phyloP scores from a whole-genome alignment of 2,329 filamentous ascomycete genomes.

The Neodidymelliopsis sp. region DNA sequence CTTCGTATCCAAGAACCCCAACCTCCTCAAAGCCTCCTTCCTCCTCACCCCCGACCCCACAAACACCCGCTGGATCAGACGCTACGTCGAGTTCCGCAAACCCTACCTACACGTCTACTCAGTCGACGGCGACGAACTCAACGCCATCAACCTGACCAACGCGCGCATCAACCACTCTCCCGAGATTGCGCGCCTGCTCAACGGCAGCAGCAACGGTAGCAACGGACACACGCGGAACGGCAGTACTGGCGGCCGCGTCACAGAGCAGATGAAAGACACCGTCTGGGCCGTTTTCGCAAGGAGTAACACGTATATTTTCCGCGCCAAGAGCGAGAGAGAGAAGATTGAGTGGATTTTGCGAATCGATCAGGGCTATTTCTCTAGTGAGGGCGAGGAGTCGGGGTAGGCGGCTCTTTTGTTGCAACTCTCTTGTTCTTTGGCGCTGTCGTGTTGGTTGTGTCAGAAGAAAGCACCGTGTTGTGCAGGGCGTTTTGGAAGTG shows the following conservation, averaged over 20 bases:
- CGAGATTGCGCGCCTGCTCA: constrained; percentile 79
- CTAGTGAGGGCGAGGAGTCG: constrained; percentile 30
- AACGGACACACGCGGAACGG: not conserved
- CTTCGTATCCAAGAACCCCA: constrained; percentile 76
- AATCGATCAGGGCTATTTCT: constrained; percentile 82
- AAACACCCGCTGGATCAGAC: constrained; percentile 84
- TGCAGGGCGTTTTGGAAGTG: too few relatives aligned
- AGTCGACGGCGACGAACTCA: constrained; percentile 87
- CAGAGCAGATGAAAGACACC: constrained; percentile 57
- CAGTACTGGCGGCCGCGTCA: constrained; percentile 4
- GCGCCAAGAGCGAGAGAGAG: constrained; percentile 84
- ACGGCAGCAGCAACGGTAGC: constrained; percentile 42
- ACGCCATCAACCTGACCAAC: constrained; percentile 86
- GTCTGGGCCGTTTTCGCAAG: constrained; percentile 95
- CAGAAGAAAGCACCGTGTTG: too few relatives aligned
- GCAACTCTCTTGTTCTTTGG: too few relatives aligned
- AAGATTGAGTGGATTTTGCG: constrained; percentile 97
- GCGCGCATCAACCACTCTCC: constrained; percentile 92
- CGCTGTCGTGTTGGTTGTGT: too few relatives aligned
- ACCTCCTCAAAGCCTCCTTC: constrained; percentile 82
- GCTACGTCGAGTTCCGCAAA: constrained; percentile 89
- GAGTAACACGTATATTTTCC: constrained; percentile 95
- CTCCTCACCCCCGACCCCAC: constrained; percentile 84
- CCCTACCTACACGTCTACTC: constrained; percentile 93
- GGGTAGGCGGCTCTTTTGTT: not conserved